phyloP scores from a whole-genome alignment of 169 alveolate genomes.

The Plasmodium yoelii region DNA sequence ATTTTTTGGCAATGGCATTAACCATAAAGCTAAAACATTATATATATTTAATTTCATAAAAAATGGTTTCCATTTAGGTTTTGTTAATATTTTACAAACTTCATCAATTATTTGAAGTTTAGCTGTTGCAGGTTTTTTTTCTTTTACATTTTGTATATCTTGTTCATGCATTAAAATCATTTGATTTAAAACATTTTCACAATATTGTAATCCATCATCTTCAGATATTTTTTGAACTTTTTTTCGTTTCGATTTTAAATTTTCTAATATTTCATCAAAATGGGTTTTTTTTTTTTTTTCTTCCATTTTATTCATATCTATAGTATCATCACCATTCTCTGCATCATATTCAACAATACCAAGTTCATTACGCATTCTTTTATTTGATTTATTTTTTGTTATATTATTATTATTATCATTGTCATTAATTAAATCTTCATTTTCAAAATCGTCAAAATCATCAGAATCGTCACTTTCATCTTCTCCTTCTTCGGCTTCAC shows the following conservation, averaged over 20 bases:
- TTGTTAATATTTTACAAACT: constrained; percentile 81
- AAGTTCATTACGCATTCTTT: background rate
- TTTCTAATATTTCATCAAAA: constrained; percentile 76
- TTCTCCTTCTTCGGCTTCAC: background rate
- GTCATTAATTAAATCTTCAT: background rate
- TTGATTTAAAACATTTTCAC: constrained; percentile 68
- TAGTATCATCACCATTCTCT: constrained; percentile 6
- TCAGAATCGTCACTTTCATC: background rate
- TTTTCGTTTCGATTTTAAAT: constrained; percentile 48
- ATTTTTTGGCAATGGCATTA: constrained; percentile 86
- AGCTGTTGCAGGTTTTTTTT: constrained; percentile 88
- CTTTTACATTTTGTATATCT: constrained; percentile 81
- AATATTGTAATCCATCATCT: constrained; percentile 68
- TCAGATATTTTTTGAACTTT: constrained; percentile 65
- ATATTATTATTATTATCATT: background rate
- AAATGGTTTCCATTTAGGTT: constrained; percentile 88
- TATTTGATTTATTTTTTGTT: constrained; percentile 27
- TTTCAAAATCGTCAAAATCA: background rate
- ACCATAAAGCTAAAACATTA: constrained; percentile 88
- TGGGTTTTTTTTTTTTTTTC: constrained; percentile 57
- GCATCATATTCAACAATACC: constrained; percentile 7
- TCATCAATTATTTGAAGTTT: constrained; percentile 86
- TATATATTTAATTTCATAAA: constrained; percentile 88
- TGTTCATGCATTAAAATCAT: constrained; percentile 83
- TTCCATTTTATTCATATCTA: constrained; percentile 22